These are phyloP conservation scores for Colletotrichum kahawae DNA, from an alignment of 2,329 filamentous ascomycete genomes.

Conservation along the genomic window DNA sequence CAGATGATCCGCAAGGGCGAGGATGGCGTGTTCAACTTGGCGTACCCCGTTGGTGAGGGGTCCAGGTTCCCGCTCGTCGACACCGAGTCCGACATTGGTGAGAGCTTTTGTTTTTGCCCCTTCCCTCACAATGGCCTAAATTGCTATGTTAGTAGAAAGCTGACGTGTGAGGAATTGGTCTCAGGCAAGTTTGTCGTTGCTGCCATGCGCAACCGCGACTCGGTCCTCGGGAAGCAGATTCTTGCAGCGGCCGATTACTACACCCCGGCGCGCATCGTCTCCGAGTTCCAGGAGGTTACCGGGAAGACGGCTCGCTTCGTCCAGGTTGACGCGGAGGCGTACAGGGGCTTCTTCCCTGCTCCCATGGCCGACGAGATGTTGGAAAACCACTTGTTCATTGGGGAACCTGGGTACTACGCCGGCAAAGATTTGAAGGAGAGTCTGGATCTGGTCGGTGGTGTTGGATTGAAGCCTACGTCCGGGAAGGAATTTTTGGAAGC, in stretches of 20 bases:
- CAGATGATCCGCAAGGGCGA: constrained; percentile 29
- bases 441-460: not conserved
- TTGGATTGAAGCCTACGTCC: not conserved
- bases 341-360: constrained; percentile 27
- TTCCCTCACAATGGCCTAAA: too few species aligned
- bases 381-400: constrained; percentile 27
- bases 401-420: constrained; percentile 25
- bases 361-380: constrained; percentile 26
- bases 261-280: constrained; percentile 9
- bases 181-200: constrained; percentile 21
- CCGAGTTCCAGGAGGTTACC: constrained; percentile 17
- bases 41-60: constrained; percentile 27
- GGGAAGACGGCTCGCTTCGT: constrained; percentile 1
- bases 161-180: not conserved
- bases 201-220: not conserved
- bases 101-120: constrained; percentile 6
- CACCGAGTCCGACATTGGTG: constrained; percentile 35
- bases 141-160: too few species aligned
- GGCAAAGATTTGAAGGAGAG: not conserved
- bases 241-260: constrained; percentile 20
- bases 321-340: constrained; percentile 24
- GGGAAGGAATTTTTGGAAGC: constrained; percentile 17
- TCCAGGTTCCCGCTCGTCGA: constrained; percentile 36
- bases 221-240: constrained; percentile 17
- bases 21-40: constrained; percentile 29